phyloP scores from a whole-genome alignment of 2,329 filamentous ascomycete genomes.

The Colletotrichum tropicicola region DNA sequence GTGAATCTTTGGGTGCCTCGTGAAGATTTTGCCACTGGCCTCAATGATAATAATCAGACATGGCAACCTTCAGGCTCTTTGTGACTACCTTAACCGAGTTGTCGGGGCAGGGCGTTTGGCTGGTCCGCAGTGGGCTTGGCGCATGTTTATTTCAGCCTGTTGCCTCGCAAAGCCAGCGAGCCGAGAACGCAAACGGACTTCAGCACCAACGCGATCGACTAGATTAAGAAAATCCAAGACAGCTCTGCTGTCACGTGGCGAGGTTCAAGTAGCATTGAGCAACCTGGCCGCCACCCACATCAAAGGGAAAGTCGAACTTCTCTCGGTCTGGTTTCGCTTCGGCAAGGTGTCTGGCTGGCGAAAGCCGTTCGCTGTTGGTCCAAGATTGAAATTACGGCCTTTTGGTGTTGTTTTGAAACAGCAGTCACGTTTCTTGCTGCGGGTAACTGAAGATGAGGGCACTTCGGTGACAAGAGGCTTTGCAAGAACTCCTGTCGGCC shows the following conservation, averaged over 20 bases:
- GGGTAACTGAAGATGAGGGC: too few relatives aligned
- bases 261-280: neutral
- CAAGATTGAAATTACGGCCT: too few relatives aligned
- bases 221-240: neutral
- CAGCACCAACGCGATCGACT: neutral
- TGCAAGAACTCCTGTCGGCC: too few relatives aligned
- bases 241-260: neutral
- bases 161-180: neutral
- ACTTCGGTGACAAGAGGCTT: too few relatives aligned
- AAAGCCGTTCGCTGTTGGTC: too few relatives aligned
- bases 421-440: too few relatives aligned
- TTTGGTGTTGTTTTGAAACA: too few relatives aligned
- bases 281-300: neutral
- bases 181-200: neutral
- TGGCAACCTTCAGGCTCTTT: neutral
- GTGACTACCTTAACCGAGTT: neutral
- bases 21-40: neutral
- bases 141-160: neutral
- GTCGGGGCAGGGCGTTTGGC: neutral
- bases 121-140: neutral
- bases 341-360: too few relatives aligned
- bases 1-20: neutral
- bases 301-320: neutral
- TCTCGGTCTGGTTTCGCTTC: neutral
- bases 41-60: neutral